These are phyloP conservation scores for Suhomyces maxii DNA, from an alignment of 1,139 yeast genomes.

Conservation along the genomic window DNA sequence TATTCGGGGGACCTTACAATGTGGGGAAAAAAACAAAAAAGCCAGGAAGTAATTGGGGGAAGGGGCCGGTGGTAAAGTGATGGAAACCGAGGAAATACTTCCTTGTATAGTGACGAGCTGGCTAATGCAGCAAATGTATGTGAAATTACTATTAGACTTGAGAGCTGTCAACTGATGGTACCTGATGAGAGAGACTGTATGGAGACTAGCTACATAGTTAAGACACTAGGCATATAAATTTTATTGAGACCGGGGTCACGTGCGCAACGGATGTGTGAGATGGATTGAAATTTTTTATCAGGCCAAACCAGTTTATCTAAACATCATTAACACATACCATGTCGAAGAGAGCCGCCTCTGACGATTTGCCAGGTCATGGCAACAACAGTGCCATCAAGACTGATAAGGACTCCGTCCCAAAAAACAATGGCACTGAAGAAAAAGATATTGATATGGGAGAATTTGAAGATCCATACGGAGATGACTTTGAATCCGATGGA, in stretches of 20 bases:
- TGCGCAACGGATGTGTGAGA: background rate
- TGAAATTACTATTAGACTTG: too few species aligned
- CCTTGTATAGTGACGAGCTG: too few species aligned
- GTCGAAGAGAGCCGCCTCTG: slow-evolving; percentile 63
- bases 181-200: too few species aligned
- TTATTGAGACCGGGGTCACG: background rate
- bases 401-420: slow-evolving; percentile 18
- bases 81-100: background rate
- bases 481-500: slow-evolving; percentile 92
- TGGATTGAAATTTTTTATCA: slow-evolving; percentile 7
- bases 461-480: slow-evolving; percentile 93
- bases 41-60: background rate
- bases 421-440: slow-evolving; percentile 15
- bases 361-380: slow-evolving; percentile 34
- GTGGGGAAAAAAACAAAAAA: background rate
- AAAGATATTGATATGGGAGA: slow-evolving; percentile 73
- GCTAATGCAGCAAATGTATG: too few species aligned
- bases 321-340: slow-evolving; percentile 25
- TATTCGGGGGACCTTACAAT: slow-evolving; percentile 12
- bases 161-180: too few species aligned
- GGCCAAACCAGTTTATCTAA: background rate
- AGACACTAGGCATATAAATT: too few species aligned
- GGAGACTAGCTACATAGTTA: too few species aligned
- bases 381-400: slow-evolving; percentile 27
- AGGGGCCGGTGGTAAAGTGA: background rate